Evolutionary conservation across 1,284 basidiomycete genomes (phyloP).

Genomic region (Cryptococcus depauperatus): DNA sequence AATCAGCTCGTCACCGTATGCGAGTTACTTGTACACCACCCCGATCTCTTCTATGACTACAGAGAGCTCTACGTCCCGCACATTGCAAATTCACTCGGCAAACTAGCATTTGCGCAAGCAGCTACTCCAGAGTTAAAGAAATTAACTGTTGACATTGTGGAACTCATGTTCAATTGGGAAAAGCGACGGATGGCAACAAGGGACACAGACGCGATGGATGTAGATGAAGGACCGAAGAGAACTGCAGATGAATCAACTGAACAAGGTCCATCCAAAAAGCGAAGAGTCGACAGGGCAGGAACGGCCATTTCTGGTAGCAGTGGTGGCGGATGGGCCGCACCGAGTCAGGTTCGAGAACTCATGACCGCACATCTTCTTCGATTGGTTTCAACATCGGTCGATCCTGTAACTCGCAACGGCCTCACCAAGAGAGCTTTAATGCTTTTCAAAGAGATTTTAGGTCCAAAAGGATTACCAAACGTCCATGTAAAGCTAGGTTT

Average conservation of each 20-base stretch:
- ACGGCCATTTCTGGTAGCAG: slow-evolving; percentile 43
- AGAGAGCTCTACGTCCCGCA: slow-evolving; percentile 93
- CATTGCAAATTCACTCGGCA: slow-evolving; percentile 82
- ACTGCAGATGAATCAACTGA: slow-evolving; percentile 18
- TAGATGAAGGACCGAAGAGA: slow-evolving; percentile 33
- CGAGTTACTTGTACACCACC: slow-evolving; percentile 84
- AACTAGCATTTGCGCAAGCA: slow-evolving; percentile 70
- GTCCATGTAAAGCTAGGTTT: slow-evolving; percentile 86
- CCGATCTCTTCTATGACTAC: slow-evolving; percentile 86
- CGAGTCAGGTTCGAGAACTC: slow-evolving; percentile 71
- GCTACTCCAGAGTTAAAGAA: slow-evolving; percentile 74
- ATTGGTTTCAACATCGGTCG: slow-evolving; percentile 65
- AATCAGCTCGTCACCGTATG: slow-evolving; percentile 83
- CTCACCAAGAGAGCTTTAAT: slow-evolving; percentile 69
- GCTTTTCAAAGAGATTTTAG: slow-evolving; percentile 73
- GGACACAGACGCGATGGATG: slow-evolving; percentile 43
- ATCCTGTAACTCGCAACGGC: slow-evolving; percentile 56
- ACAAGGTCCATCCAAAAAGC: slow-evolving; percentile 44
- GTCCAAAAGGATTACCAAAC: slow-evolving; percentile 80
- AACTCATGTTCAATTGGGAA: slow-evolving; percentile 84
- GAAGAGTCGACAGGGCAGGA: slow-evolving; percentile 46
- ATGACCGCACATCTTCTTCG: slow-evolving; percentile 91
- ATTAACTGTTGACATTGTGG: slow-evolving; percentile 72
- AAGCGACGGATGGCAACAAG: slow-evolving; percentile 51
- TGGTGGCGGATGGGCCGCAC: slow-evolving; percentile 59